A percentile compares a stretch with the other conserved stretches of the same genome.
These are phyloP conservation scores for Hansfordia pulvinata DNA, from an alignment of 2,329 filamentous ascomycete species.

Conservation along the genomic window DNA sequence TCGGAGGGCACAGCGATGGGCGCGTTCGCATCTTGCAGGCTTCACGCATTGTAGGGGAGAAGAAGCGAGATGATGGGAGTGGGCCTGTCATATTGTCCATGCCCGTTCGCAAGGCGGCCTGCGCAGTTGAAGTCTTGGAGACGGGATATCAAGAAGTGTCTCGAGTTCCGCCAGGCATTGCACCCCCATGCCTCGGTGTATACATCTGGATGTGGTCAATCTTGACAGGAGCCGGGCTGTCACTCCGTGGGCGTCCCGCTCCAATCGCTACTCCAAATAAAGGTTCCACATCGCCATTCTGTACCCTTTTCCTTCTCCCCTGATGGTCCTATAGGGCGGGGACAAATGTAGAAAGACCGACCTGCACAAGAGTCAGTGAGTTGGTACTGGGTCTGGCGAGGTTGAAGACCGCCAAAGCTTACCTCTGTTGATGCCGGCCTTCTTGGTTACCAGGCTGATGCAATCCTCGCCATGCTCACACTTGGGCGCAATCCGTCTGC, in stretches of 20 bases:
- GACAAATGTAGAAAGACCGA: constrained; percentile 49
- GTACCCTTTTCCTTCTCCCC: constrained; percentile 75
- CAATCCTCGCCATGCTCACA: constrained; percentile 89
- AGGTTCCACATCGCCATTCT: constrained; percentile 78
- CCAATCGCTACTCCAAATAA: constrained; percentile 58
- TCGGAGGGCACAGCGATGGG: too few relatives aligned
- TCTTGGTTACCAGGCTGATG: constrained; percentile 73
- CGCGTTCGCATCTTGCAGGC: too few relatives aligned
- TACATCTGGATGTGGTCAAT: constrained; percentile 1
- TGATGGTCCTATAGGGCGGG: constrained; percentile 67
- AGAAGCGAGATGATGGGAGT: too few relatives aligned
- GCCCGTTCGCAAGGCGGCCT: too few relatives aligned
- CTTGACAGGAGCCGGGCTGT: constrained; percentile 3
- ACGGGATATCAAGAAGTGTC: too few relatives aligned
- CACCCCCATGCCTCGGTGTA: constrained; percentile 3
- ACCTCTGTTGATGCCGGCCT: constrained; percentile 72
- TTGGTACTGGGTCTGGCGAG: constrained; percentile 1
- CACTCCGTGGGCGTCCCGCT: constrained; percentile 17
- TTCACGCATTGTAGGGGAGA: too few relatives aligned
- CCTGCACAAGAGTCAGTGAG: constrained; percentile 20
- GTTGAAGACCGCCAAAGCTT: constrained; percentile 14
- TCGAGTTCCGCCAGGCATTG: too few relatives aligned
- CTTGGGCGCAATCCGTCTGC: constrained; percentile 57
- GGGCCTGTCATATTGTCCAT: too few relatives aligned
- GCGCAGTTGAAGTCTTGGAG: too few relatives aligned